Percentiles rank a stretch among this genome's conserved stretches.
phyloP scores from a whole-genome alignment of 176 grass and related monocot species.

The Poa annua region DNA sequence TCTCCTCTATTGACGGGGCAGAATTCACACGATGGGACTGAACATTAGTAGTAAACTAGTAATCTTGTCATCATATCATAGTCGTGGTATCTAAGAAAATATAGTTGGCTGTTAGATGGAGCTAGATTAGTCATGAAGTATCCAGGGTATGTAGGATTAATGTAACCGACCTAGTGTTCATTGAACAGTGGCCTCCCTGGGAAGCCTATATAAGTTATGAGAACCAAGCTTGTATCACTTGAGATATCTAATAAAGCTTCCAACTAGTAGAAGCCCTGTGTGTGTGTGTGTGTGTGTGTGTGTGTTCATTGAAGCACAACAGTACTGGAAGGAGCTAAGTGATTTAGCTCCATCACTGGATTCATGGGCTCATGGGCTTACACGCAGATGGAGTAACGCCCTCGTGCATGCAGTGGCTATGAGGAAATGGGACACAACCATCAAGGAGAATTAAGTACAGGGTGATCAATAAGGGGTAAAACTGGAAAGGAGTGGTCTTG shows the following conservation, averaged over 20 bases:
- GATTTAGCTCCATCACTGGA: no score
- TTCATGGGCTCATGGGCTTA: background rate
- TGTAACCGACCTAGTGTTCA: no score
- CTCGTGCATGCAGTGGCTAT: background rate
- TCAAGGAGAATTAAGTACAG: slow-evolving; percentile 8
- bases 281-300: background rate
- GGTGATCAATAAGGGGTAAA: background rate
- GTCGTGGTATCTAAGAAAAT: no score
- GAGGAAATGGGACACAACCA: background rate
- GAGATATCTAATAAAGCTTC: background rate
- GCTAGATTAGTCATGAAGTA: no score
- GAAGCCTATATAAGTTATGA: no score
- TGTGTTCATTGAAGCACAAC: no score
- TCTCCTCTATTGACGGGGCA: background rate
- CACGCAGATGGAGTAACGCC: background rate
- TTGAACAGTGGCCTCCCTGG: no score
- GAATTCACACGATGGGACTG: background rate
- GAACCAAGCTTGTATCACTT: background rate
- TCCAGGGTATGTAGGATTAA: no score
- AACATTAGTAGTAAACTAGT: no score
- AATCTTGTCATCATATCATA: no score
- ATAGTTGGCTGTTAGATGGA: no score
- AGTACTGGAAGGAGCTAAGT: no score
- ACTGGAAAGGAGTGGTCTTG: background rate
- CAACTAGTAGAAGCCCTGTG: background rate